Evolutionary conservation across 1,284 basidiomycete genomes (phyloP).

Genomic region (Puccinia polysora): DNA sequence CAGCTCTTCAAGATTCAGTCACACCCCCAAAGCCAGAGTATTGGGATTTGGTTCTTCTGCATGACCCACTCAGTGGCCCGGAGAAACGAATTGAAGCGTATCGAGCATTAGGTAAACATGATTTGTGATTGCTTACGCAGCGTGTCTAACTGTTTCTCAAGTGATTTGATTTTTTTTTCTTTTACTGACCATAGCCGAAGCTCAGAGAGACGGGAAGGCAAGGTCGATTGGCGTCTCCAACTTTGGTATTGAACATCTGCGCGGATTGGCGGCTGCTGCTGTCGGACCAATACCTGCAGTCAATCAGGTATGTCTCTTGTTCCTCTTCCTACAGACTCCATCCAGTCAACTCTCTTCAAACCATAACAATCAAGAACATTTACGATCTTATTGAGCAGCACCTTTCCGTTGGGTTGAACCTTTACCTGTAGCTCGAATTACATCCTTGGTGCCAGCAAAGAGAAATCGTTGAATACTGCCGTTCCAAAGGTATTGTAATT

Average conservation of each 20-base stretch:
- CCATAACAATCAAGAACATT: too few species aligned
- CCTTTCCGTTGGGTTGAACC: too few species aligned
- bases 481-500: slow-evolving; percentile 64
- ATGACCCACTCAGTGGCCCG: slow-evolving; percentile 63
- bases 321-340: not conserved
- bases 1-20: slow-evolving; percentile 47
- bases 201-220: slow-evolving; percentile 64
- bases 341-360: slow-evolving; percentile 48
- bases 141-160: not conserved
- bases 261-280: slow-evolving; percentile 65
- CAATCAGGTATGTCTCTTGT: slow-evolving; percentile 68
- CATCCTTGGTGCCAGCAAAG: slow-evolving; percentile 79
- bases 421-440: slow-evolving; percentile 56
- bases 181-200: slow-evolving; percentile 56
- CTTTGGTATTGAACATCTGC: slow-evolving; percentile 68
- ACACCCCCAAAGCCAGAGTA: slow-evolving; percentile 54
- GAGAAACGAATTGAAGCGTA: slow-evolving; percentile 63
- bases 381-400: too few species aligned
- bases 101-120: slow-evolving; percentile 25
- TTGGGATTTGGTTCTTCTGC: slow-evolving; percentile 72
- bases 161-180: not conserved
- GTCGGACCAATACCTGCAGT: slow-evolving; percentile 63
- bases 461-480: slow-evolving; percentile 72
- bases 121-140: slow-evolving; percentile 55
- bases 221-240: slow-evolving; percentile 71